phyloP scores from a whole-genome alignment of 495 filamentous ascomycete species.

The Niebla homalea region DNA sequence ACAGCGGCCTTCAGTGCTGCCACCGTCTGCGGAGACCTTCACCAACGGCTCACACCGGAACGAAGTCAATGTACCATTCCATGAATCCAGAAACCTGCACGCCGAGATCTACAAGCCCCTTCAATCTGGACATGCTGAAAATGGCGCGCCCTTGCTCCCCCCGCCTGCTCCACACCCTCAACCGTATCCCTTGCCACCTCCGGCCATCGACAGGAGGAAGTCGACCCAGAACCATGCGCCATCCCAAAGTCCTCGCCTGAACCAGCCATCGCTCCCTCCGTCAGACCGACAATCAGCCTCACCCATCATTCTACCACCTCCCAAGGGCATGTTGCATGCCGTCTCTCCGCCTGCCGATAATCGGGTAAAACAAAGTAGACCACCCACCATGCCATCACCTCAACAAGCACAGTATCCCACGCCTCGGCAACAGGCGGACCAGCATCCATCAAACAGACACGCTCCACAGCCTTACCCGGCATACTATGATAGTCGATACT shows the following conservation, averaged over 20 bases:
- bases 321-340: conserved; percentile 14
- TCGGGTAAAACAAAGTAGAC: conserved; percentile 12
- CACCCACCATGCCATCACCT: conserved; percentile 12
- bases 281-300: conserved; percentile 15
- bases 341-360: conserved; percentile 15
- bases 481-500: conserved; percentile 11
- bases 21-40: background rate
- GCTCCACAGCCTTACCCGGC: conserved; percentile 1
- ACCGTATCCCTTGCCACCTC: conserved; percentile 4
- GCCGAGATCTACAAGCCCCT: conserved; percentile 3
- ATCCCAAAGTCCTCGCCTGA: conserved; percentile 10
- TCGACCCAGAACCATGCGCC: conserved; percentile 13
- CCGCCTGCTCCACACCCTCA: conserved; percentile 7
- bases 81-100: background rate
- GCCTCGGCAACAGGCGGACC: conserved; percentile 11
- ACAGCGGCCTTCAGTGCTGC: background rate
- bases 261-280: conserved; percentile 6
- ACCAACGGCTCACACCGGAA: background rate
- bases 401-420: conserved; percentile 9
- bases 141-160: conserved; percentile 11
- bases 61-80: background rate
- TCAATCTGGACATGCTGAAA: conserved; percentile 8
- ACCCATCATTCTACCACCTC: conserved; percentile 17
- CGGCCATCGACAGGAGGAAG: conserved; percentile 11
- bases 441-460: conserved; percentile 2